These are phyloP conservation scores for Cryptococcus jaspeensis DNA, from an alignment of 1,284 basidiomycete genomes.

Conservation along the genomic window DNA sequence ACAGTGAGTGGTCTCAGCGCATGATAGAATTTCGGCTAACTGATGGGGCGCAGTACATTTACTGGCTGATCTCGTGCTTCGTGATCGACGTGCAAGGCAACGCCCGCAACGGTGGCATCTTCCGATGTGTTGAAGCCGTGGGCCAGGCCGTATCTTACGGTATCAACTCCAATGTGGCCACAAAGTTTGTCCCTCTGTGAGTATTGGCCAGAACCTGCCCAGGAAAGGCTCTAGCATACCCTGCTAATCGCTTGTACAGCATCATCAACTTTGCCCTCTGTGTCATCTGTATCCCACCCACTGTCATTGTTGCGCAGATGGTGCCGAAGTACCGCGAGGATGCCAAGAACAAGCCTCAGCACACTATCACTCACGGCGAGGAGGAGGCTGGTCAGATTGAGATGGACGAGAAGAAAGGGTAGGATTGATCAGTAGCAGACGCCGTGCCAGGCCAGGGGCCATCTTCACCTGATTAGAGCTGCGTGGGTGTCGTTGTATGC, in stretches of 20 bases:
- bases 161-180: constrained; percentile 17
- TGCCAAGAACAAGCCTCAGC: too few relatives aligned
- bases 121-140: constrained; percentile 22
- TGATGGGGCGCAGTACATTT: constrained; percentile 11
- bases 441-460: too few relatives aligned
- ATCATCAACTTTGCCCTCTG: constrained; percentile 12
- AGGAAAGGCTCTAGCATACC: too few relatives aligned
- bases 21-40: too few relatives aligned
- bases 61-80: constrained; percentile 31
- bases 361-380: too few relatives aligned
- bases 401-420: too few relatives aligned
- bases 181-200: constrained; percentile 7
- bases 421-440: too few relatives aligned
- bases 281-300: constrained; percentile 11
- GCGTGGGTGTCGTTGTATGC: too few relatives aligned
- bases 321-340: constrained; percentile 12
- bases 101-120: constrained; percentile 23
- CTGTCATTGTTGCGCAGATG: constrained; percentile 8
- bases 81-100: constrained; percentile 16
- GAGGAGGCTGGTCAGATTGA: too few relatives aligned
- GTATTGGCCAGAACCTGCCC: not conserved
- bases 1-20: constrained; percentile 6
- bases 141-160: constrained; percentile 25
- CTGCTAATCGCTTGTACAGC: too few relatives aligned
- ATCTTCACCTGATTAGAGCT: too few relatives aligned